These are phyloP conservation scores for Dactylellina drechsleri DNA, from an alignment of 2,329 filamentous ascomycete genomes.

Conservation along the genomic window DNA sequence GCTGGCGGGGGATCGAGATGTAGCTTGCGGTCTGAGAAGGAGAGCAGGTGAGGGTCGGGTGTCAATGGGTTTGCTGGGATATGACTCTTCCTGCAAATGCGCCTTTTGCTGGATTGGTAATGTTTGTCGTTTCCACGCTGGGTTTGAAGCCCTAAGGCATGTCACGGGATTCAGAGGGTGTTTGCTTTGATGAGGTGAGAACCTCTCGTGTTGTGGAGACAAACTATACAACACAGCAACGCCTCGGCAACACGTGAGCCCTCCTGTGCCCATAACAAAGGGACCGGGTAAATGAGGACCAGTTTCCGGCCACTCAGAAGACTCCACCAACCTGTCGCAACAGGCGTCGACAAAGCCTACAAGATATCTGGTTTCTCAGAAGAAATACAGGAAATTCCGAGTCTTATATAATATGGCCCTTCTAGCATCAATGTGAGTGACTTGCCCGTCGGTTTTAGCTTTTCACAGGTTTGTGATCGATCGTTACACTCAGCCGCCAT, in stretches of 20 bases:
- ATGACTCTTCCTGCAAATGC: constrained; percentile 45
- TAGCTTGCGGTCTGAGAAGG: constrained; percentile 8
- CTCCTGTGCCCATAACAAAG: background rate
- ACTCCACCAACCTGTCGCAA: constrained; percentile 22
- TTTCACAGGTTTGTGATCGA: constrained; percentile 8
- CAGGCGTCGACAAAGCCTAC: background rate
- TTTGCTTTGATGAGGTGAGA: background rate
- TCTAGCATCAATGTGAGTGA: too few species aligned
- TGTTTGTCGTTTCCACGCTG: constrained; percentile 37
- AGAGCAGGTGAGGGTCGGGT: constrained; percentile 1
- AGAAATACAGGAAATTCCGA: too few species aligned
- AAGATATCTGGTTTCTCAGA: too few species aligned
- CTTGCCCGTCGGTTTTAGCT: background rate
- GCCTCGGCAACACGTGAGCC: constrained; percentile 21
- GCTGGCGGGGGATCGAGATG: constrained; percentile 2
- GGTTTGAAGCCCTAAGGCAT: constrained; percentile 46
- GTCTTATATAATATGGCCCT: too few species aligned
- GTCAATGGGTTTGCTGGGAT: constrained; percentile 32
- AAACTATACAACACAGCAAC: constrained; percentile 31
- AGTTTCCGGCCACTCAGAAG: constrained; percentile 54
- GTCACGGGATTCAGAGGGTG: background rate
- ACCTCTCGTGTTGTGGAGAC: constrained; percentile 19
- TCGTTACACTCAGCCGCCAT: background rate
- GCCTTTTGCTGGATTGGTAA: constrained; percentile 32
- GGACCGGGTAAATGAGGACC: constrained; percentile 42